Evolutionary conservation across 2,329 filamentous ascomycete species (phyloP), one percentile per base, ranked within the genome.

Genomic region (Westerdykella sp.): DNA sequence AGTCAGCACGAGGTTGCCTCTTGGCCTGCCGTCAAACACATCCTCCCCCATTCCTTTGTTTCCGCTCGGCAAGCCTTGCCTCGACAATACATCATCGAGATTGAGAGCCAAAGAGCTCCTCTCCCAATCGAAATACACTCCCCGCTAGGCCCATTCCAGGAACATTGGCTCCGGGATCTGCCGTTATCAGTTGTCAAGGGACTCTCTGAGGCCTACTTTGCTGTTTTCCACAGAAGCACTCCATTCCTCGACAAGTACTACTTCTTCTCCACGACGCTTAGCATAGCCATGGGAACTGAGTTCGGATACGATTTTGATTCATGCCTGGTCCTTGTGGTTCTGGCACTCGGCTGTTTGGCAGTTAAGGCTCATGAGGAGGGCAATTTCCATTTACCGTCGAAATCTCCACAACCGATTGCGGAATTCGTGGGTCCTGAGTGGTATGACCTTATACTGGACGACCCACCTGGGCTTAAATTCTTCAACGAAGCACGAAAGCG

Each of bases 401-500:
- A 58, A 6, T 48, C 40, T 14, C 40, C 44, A 9, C 21, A 43
- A 2, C 35, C 40, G 4, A 45, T 39, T 6, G 42, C 45, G 30
- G 51, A 51, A 3, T 66, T 63, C 39, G 45, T 55, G 5, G 55
- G 50, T 2, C 62, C 63, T 6, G 60, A 65, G 6, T 67, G 63
- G 63, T 64, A 65, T 40, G 56, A 57, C 11, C 44, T 65, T 5
- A 62, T 65, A 4, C 48, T 59, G 18, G 63, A 66, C 21, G 57
- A 71, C 25, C 69, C 69, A 16, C 61, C 72, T 2, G 75, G 75
- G 0, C 50, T 77, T 32, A 71, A 69, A 21, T 77, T 77, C 49
- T 76, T 77, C 59, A 77, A 78, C 43, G 74, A 77, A 54, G 73
- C 73, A 6, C 69, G 75, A 14, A 71, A 70, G 44, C 69, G 74